Conservation (phyloP, 129 eudicot species). For the Pittosporum tobira region DNA sequence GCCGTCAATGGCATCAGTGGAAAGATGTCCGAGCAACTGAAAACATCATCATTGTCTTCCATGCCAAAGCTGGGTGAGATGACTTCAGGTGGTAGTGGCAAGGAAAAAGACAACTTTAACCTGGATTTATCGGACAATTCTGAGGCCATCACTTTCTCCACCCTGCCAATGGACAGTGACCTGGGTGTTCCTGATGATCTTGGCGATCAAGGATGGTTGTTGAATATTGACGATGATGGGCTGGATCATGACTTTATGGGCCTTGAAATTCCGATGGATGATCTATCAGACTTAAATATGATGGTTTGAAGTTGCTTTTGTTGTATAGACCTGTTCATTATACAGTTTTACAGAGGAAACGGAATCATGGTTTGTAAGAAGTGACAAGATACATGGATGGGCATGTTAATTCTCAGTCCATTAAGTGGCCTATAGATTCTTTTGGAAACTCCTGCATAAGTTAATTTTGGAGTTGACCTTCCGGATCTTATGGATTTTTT, state of each 20-base stretch:
- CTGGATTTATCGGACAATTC: constrained; percentile 31
- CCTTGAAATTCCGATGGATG: constrained; percentile 96
- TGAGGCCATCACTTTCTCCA: constrained; percentile 52
- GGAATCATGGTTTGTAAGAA: constrained; percentile 18
- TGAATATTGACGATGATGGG: constrained; percentile 71
- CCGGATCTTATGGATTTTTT: constrained; percentile 30
- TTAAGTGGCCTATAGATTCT: constrained; percentile 35
- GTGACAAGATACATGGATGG: constrained; percentile 28
- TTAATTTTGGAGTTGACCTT: constrained; percentile 23
- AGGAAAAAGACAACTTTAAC: constrained; percentile 27
- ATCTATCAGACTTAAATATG: constrained; percentile 71
- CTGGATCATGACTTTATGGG: constrained; percentile 65
- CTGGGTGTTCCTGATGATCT: constrained; percentile 56
- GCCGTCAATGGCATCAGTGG: constrained; percentile 50
- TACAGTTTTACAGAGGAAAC: constrained; percentile 33
- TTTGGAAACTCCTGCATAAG: constrained; percentile 31
- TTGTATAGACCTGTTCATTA: constrained; percentile 42
- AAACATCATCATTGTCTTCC: constrained; percentile 30
- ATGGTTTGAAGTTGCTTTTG: constrained; percentile 53
- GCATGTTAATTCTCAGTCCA: constrained; percentile 18
- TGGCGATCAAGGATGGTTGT: constrained; percentile 74
- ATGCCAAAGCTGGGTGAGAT: constrained; percentile 30
- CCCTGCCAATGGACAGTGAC: constrained; percentile 59
- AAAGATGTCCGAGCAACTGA: constrained; percentile 47
- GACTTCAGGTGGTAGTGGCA: constrained; percentile 23